Evolutionary conservation across 495 filamentous ascomycete species (phyloP), one percentile per base, ranked within the genome.

Genomic region (Viridothelium virens): DNA sequence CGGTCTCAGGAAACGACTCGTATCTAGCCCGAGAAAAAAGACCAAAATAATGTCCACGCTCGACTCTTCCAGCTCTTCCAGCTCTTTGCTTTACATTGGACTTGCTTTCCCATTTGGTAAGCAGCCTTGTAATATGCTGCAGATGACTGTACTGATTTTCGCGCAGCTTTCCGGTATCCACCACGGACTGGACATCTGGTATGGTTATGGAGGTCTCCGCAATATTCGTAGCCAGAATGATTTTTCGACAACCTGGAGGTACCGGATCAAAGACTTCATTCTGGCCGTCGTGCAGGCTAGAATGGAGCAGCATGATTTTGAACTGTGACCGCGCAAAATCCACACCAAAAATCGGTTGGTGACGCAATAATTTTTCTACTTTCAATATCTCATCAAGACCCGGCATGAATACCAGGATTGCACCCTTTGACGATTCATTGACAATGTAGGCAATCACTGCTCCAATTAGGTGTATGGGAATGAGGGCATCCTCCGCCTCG

Each of bases 171-270:
- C 84, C 84, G 16, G 77, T 74, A 67, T 87, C 84, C 38, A 87
- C 74, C 18, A 87, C 83, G 67, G 79, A 82, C 64, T 78, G 77
- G 37, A 87, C 82, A 65, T 86, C 85, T 10, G 84, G 80, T 47
- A 87, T 81, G 2, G 84, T 87, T 38, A 87, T 70, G 3, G 84
- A 86, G 0, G 84, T 85, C 69, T 87, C 84, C 2, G 84, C 83
- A 63, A 87, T 82, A 68, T 87, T 85, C 0, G 84, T 87, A 11
- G 84, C 76, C 11, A 87, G 73, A 48, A 87, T 81, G 37, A 87
- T 77, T 67, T 85, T 81, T 47, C 85, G 77, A 50, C 81, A 82
- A 25, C 81, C 83, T 56, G 69, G 38, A 16, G 81, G 80, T 9
- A 79, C 71, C 4, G 77, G 70, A 2, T 75, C 72, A 66, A 81